phyloP scores from a whole-genome alignment of 2,329 filamentous ascomycete species.

The Chaetomiaceae sp. region DNA sequence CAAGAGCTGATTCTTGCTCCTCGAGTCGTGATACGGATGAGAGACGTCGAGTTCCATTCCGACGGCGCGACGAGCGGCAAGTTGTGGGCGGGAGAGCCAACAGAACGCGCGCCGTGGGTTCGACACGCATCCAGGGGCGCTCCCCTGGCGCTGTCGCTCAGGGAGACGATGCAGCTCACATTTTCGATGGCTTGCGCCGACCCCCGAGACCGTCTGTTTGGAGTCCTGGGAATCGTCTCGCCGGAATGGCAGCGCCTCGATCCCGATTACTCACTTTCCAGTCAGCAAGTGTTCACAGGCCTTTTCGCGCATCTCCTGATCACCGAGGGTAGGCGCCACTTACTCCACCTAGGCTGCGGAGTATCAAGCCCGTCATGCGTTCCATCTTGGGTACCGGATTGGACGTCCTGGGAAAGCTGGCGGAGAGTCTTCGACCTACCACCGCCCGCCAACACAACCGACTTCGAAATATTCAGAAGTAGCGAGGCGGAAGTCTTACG shows the following conservation, averaged over 20 bases:
- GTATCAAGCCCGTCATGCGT: not conserved
- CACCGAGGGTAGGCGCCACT: not conserved
- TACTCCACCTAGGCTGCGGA: not conserved
- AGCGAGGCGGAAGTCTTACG: not conserved
- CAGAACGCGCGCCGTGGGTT: not conserved
- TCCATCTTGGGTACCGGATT: conserved; percentile 3
- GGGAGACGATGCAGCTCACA: not conserved
- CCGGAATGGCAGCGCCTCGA: not conserved
- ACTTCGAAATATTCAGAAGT: not conserved
- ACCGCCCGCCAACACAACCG: too few relatives aligned
- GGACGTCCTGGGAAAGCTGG: not conserved
- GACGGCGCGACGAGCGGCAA: not conserved
- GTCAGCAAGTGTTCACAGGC: conserved; percentile 2
- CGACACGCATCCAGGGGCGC: not conserved
- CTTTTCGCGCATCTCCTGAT: not conserved
- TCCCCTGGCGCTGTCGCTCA: not conserved
- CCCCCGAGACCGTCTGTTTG: conserved; percentile 1
- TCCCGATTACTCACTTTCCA: conserved; percentile 1
- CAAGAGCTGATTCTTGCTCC: conserved; percentile 3
- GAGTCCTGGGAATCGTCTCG: not conserved
- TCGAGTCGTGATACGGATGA: not conserved
- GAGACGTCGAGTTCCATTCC: conserved; percentile 2
- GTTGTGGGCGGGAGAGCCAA: not conserved
- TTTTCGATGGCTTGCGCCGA: not conserved
- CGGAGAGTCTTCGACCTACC: not conserved